Conservation (phyloP, 495 filamentous ascomycete species). For the Penicillium angulare region DNA sequence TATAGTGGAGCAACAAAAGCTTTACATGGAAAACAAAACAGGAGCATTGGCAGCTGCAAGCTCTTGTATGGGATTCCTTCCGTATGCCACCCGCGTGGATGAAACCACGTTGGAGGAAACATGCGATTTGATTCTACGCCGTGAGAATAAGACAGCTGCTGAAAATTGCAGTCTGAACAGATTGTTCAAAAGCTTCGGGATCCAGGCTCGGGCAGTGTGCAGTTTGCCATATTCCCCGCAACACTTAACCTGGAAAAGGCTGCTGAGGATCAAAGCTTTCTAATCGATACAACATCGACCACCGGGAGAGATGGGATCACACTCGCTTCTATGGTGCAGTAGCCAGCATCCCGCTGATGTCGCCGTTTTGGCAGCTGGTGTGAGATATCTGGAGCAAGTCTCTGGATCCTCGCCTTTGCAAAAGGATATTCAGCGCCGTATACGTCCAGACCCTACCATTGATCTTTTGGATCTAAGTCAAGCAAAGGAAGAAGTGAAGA, state of each 20-base stretch:
- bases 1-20: conserved; percentile 23
- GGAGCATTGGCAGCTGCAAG: conserved; percentile 21
- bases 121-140: conserved; percentile 7
- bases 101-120: conserved; percentile 13
- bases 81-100: conserved; percentile 24
- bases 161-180: background rate
- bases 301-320: background rate
- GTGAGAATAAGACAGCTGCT: background rate
- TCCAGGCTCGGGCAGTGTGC: background rate
- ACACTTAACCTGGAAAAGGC: background rate
- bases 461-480: background rate
- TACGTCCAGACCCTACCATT: background rate
- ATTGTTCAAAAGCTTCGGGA: background rate
- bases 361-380: conserved; percentile 15
- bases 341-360: conserved; percentile 1
- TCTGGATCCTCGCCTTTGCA: conserved; percentile 8
- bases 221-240: background rate
- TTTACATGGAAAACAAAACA: conserved; percentile 23
- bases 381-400: conserved; percentile 9
- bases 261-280: background rate
- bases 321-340: background rate
- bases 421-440: background rate
- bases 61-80: conserved; percentile 13
- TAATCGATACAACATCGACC: background rate
- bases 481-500: background rate